A percentile compares a stretch with the other conserved stretches of the same genome.
Conservation (phyloP, 2,329 filamentous ascomycete species). For the Teratosphaeria nubilosa region DNA sequence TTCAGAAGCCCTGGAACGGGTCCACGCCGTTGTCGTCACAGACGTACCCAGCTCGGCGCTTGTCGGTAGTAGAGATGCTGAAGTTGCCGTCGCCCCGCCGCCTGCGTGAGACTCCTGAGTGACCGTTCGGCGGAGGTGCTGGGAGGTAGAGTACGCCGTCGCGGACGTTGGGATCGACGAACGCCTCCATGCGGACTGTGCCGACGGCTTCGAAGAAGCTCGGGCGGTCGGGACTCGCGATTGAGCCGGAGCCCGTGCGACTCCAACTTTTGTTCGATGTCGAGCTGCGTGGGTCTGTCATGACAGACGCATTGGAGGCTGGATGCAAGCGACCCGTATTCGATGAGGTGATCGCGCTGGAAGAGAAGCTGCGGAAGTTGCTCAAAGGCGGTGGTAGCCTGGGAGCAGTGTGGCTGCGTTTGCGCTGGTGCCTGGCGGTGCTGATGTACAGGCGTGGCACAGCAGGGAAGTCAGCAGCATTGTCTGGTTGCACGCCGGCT, state of each 20-base stretch:
- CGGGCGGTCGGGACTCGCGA: conserved; percentile 18
- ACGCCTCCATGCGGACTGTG: conserved; percentile 94
- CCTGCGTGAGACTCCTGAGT: conserved; percentile 9
- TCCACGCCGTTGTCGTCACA: conserved; percentile 26
- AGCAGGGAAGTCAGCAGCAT: conserved; percentile 60
- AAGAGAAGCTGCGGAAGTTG: conserved; percentile 70
- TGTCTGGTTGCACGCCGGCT: conserved; percentile 24
- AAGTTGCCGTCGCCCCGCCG: conserved; percentile 18
- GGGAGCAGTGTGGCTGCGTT: conserved; percentile 80
- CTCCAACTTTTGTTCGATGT: conserved; percentile 17
- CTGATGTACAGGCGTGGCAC: conserved; percentile 61
- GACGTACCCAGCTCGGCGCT: conserved; percentile 22
- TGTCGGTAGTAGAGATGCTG: conserved; percentile 21
- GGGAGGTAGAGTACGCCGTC: conserved; percentile 24
- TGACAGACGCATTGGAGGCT: conserved; percentile 11
- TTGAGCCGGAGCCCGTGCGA: conserved; percentile 16
- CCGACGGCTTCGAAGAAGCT: conserved; percentile 81
- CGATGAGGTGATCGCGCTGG: conserved; percentile 32
- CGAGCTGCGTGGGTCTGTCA: conserved; percentile 11
- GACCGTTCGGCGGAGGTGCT: conserved; percentile 13
- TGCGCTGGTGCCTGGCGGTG: conserved; percentile 57
- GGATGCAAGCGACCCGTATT: conserved; percentile 14
- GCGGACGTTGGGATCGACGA: conserved; percentile 51
- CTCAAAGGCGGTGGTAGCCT: conserved; percentile 54
- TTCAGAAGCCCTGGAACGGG: conserved; percentile 19